A percentile compares a stretch with the other conserved stretches of the same genome.
phyloP scores from a whole-genome alignment of 2,329 filamentous ascomycete genomes.

The Nannizziopsis barbatae region DNA sequence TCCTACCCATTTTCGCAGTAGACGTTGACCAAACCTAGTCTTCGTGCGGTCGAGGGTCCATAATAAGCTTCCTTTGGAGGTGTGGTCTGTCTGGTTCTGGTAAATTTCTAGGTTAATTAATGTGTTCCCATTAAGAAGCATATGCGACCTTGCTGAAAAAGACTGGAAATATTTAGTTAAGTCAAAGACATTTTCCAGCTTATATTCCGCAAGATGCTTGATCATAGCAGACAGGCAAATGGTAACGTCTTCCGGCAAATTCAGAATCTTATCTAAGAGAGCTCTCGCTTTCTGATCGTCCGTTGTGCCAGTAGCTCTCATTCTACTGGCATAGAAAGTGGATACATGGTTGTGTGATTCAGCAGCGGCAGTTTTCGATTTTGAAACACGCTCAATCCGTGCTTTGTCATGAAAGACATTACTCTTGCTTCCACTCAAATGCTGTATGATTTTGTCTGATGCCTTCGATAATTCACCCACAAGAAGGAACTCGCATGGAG shows the following conservation, averaged over 20 bases:
- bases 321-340: constrained; percentile 79
- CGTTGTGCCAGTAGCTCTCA: constrained; percentile 49
- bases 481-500: constrained; percentile 87
- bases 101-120: constrained; percentile 91
- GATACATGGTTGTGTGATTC: constrained; percentile 83
- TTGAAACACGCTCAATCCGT: constrained; percentile 67
- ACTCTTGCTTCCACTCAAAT: constrained; percentile 76
- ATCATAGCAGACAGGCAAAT: constrained; percentile 97
- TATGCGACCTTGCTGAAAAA: constrained; percentile 86
- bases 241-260: constrained; percentile 72
- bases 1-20: constrained; percentile 91
- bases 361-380: constrained; percentile 67
- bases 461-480: constrained; percentile 82
- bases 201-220: constrained; percentile 79
- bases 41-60: constrained; percentile 91
- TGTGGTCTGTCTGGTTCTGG: constrained; percentile 81
- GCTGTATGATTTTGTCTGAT: constrained; percentile 82
- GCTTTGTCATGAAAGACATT: constrained; percentile 89
- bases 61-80: constrained; percentile 76
- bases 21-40: constrained; percentile 75
- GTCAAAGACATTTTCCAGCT: constrained; percentile 88
- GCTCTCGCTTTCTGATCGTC: constrained; percentile 48
- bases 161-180: constrained; percentile 95
- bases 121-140: constrained; percentile 92
- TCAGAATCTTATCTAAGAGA: constrained; percentile 75